A percentile compares a stretch with the other conserved stretches of the same genome.
Conservation (phyloP, 768 basidiomycete genomes). For the Mycena epipterygia region DNA sequence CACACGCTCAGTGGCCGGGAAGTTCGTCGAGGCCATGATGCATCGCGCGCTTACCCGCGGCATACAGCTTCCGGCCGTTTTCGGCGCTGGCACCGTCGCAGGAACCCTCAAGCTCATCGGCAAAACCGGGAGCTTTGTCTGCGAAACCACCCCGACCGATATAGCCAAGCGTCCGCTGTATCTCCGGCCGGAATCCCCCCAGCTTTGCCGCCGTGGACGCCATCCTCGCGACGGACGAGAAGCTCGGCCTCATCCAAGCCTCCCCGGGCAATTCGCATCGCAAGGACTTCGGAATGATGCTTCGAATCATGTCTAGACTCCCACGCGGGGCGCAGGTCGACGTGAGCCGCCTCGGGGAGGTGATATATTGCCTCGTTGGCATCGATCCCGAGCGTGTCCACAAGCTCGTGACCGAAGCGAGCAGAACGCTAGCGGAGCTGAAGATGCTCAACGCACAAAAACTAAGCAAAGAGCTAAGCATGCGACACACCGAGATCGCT, state of each 20-base stretch:
- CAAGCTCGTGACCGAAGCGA: slow-evolving; percentile 9
- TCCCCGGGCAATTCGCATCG: slow-evolving; percentile 12
- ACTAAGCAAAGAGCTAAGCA: not conserved
- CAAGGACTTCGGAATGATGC: slow-evolving; percentile 13
- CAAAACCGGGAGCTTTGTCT: slow-evolving; percentile 19
- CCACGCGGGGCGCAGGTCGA: not conserved
- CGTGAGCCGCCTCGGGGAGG: not conserved
- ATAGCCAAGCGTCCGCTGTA: slow-evolving; percentile 17
- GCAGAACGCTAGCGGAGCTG: slow-evolving; percentile 4
- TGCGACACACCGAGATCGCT: slow-evolving; percentile 6
- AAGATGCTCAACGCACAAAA: slow-evolving; percentile 10
- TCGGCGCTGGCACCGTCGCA: slow-evolving; percentile 11
- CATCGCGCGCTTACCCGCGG: slow-evolving; percentile 15
- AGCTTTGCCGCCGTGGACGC: too few relatives aligned
- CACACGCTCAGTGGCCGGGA: slow-evolving; percentile 16
- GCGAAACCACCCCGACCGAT: slow-evolving; percentile 5
- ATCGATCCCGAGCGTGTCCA: slow-evolving; percentile 4
- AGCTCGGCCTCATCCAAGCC: slow-evolving; percentile 16
- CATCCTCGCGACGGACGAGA: slow-evolving; percentile 10
- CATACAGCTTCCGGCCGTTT: slow-evolving; percentile 13
- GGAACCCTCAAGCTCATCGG: not conserved
- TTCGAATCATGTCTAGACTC: slow-evolving; percentile 20
- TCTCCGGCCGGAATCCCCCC: slow-evolving; percentile 5
- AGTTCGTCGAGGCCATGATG: slow-evolving; percentile 20
- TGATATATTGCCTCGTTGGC: slow-evolving; percentile 18